Percentiles rank a stretch among this genome's conserved stretches.
These are phyloP conservation scores for Cyanidiococcus yangmingshanensis DNA, from an alignment of 23 red algal genomes.

Conservation along the genomic window DNA sequence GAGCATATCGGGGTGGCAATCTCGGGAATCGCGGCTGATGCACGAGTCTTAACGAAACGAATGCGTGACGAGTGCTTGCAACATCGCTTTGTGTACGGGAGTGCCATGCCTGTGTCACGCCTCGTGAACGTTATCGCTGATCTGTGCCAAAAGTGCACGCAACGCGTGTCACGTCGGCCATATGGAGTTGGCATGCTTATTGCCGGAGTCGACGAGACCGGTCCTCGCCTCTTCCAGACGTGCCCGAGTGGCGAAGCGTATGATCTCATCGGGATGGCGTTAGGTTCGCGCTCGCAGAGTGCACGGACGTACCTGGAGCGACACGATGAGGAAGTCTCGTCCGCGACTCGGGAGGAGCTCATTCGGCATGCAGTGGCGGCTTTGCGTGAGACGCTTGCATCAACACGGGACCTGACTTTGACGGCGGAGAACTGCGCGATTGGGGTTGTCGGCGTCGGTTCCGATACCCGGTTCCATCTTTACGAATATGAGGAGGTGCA, in stretches of 20 bases:
- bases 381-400: conserved; percentile 79
- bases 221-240: conserved; percentile 87
- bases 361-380: conserved; percentile 63
- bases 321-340: conserved; percentile 38
- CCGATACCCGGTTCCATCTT: conserved; percentile 37
- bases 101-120: conserved; percentile 58
- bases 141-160: conserved; percentile 85
- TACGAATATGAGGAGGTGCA: conserved; percentile 70
- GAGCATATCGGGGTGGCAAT: conserved; percentile 92
- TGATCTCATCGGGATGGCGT: conserved; percentile 81
- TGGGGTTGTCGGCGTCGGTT: conserved; percentile 65
- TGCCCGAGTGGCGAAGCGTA: conserved; percentile 89
- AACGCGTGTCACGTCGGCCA: conserved; percentile 83
- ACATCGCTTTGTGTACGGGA: conserved; percentile 81
- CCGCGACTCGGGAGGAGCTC: conserved; percentile 46
- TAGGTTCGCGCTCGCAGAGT: conserved; percentile 81
- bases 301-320: conserved; percentile 92
- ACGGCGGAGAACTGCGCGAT: conserved; percentile 71
- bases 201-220: conserved; percentile 69
- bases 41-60: conserved; percentile 65
- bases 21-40: conserved; percentile 81
- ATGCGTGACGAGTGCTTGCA: conserved; percentile 93
- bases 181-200: conserved; percentile 92
- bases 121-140: conserved; percentile 82
- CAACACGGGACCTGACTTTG: conserved; percentile 72